A percentile compares a stretch with the other conserved stretches of the same genome.
phyloP scores from a whole-genome alignment of 331 rosid genomes.

The Spiraea crenata region DNA sequence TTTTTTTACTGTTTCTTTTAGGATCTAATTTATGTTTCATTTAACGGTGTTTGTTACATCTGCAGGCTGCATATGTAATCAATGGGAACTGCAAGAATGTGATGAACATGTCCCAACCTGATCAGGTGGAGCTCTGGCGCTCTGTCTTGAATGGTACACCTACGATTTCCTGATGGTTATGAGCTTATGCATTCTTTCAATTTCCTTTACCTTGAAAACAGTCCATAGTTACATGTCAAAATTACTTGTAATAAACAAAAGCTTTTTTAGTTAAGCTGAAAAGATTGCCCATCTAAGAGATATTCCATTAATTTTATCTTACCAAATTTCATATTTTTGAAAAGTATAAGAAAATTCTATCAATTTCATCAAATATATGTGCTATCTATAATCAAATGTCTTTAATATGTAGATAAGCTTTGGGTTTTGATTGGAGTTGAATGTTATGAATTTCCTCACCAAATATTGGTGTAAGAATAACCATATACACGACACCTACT shows the following conservation, averaged over 20 bases:
- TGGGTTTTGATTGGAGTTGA: background rate
- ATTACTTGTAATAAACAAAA: background rate
- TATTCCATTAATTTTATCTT: background rate
- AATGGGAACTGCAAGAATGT: constrained; percentile 89
- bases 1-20: too few relatives aligned
- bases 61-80: constrained; percentile 86
- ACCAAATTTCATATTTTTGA: background rate
- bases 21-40: too few relatives aligned
- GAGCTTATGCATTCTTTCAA: background rate
- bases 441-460: background rate
- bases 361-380: background rate
- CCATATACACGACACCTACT: background rate
- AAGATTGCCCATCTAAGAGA: background rate
- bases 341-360: background rate
- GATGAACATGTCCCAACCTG: constrained; percentile 97
- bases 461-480: background rate
- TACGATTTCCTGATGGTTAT: constrained; percentile 25
- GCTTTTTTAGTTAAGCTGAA: background rate
- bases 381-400: too few relatives aligned
- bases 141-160: constrained; percentile 70
- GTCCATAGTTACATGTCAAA: background rate
- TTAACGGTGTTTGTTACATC: constrained; percentile 16
- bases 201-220: background rate
- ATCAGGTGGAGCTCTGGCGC: constrained; percentile 94
- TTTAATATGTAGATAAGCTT: background rate